Evolutionary conservation across 1,139 yeast species (phyloP).

Genomic region (Candida gigantensis): DNA sequence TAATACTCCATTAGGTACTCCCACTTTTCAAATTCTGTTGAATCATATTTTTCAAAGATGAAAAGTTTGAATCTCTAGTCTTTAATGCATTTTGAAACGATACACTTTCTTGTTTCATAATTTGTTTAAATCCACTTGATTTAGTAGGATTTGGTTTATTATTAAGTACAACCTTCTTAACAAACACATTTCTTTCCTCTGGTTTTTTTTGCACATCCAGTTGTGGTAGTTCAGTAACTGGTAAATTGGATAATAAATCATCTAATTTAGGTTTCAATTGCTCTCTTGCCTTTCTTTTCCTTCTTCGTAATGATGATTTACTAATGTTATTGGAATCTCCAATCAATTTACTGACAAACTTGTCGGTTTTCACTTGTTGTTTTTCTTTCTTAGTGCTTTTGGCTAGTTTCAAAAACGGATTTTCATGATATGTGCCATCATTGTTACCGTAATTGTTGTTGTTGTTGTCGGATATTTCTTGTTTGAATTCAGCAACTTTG

Average conservation of each 20-base stretch:
- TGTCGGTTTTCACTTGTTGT: conserved; percentile 35
- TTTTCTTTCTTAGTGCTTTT: conserved; percentile 59
- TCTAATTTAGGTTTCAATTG: conserved; percentile 66
- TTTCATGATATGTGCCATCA: conserved; percentile 31
- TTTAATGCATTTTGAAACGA: conserved; percentile 57
- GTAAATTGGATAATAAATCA: conserved; percentile 58
- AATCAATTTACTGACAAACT: conserved; percentile 29
- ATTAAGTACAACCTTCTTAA: conserved; percentile 26
- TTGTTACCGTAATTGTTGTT: neutral
- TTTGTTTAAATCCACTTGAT: conserved; percentile 54
- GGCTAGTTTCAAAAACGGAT: conserved; percentile 57
- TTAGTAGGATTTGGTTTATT: conserved; percentile 64
- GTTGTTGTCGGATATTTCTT: conserved; percentile 16
- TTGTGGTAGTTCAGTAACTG: conserved; percentile 25
- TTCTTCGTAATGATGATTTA: conserved; percentile 64
- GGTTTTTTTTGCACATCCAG: neutral
- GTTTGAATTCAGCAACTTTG: conserved; percentile 30
- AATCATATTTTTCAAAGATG: conserved; percentile 53
- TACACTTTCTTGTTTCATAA: conserved; percentile 54
- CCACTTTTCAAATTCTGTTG: conserved; percentile 15
- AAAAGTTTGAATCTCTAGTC: conserved; percentile 58
- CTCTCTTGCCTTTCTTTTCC: conserved; percentile 63
- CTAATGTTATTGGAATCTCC: conserved; percentile 47
- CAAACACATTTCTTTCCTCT: conserved; percentile 12
- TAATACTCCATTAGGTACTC: too few species aligned